Evolutionary conservation across 768 basidiomycete genomes (phyloP), one percentile per base, ranked within the genome.

Genomic region (Crepidotus variabilis): DNA sequence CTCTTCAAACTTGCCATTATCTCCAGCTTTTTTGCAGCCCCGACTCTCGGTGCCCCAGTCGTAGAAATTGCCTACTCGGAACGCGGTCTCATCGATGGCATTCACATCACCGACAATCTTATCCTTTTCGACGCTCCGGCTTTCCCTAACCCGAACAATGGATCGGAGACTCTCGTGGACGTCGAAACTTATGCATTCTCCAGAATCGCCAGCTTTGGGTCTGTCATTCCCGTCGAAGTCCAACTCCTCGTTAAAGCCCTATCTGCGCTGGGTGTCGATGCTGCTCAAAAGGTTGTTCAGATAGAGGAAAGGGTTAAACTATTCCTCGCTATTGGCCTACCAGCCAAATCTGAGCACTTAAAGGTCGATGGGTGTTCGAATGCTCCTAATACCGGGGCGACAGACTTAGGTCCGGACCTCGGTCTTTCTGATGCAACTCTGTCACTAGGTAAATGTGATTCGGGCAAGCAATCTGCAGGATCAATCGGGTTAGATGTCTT

Each of bases 121-220:
- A 62, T 76, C 24, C 65, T 76, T 14, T 72, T 76, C 57, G 75
- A 78, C 51, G 72, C 73, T 2, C 70, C 72, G 6, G 75, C 72
- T 2, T 76, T 75, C 50, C 67, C 71, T 7, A 72, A 75, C 55
- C 70, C 73, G 4, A 51, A 62, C 36, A 68, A 75, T 39, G 59
- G 67, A 0, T 64, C 58, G 9, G 67, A 69, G 47, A 73, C 70
- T 22, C 60, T 72, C 22, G 69, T 68, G 16, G 54, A 65, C 35
- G 57, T 75, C 1, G 71, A 75, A 54, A 63, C 75, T 16, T 78
- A 72, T 56, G 74, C 72, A 47, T 75, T 69, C 11, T 60, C 71
- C 1, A 69, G 66, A 10, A 58, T 69, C 48, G 61, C 72, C 43
- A 63, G 66, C 61, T 55, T 69, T 43, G 58, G 55, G 0, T 60